Evolutionary conservation across 2,329 filamentous ascomycete genomes (phyloP).

Genomic region (Penicillium griseofulvum): DNA sequence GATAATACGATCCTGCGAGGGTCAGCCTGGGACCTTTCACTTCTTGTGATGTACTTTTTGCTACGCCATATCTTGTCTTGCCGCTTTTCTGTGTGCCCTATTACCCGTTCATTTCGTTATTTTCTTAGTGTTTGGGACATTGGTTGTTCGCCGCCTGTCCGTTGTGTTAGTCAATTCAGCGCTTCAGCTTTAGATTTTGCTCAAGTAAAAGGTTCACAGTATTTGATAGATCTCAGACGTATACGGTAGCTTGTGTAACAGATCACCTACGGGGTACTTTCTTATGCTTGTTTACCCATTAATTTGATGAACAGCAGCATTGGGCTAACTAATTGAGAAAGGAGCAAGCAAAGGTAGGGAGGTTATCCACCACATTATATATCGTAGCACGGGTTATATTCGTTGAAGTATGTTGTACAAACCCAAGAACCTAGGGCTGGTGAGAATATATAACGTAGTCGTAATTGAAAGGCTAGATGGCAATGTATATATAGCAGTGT

Average conservation of each 20-base stretch:
- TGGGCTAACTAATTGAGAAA: neutral
- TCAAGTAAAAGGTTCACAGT: constrained; percentile 2
- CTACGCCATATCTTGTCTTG: constrained; percentile 29
- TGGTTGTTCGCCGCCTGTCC: constrained; percentile 18
- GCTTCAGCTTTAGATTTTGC: constrained; percentile 21
- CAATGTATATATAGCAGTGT: too few species aligned
- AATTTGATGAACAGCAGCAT: neutral
- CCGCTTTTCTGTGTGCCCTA: constrained; percentile 29
- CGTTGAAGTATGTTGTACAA: neutral
- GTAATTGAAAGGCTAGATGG: too few species aligned
- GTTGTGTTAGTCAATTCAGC: constrained; percentile 30
- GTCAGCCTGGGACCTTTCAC: constrained; percentile 20
- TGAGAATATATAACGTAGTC: neutral
- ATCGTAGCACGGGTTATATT: neutral
- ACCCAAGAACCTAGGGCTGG: neutral
- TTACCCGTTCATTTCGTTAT: constrained; percentile 28
- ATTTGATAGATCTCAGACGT: neutral
- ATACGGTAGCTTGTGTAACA: neutral
- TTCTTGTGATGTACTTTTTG: constrained; percentile 33
- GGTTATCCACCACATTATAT: neutral
- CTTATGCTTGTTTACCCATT: neutral
- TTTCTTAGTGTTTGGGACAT: constrained; percentile 18
- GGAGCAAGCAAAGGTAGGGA: neutral
- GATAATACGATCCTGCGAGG: constrained; percentile 22
- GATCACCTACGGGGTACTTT: neutral